phyloP scores from a whole-genome alignment of 495 filamentous ascomycete species.

The Penicillium canariense region DNA sequence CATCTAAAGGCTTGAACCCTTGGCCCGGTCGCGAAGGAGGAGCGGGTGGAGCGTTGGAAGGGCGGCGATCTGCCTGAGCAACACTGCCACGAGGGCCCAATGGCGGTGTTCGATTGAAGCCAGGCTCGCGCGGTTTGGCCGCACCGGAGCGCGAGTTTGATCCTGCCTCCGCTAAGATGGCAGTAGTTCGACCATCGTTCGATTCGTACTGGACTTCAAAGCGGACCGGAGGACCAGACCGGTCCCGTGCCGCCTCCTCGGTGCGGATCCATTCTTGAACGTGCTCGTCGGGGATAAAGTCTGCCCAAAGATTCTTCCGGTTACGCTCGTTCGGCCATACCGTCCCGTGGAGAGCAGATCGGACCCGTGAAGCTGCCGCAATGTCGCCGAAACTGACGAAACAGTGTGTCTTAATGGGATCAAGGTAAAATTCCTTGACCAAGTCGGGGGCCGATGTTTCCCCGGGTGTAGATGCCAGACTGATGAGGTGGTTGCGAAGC shows the following conservation, averaged over 20 bases:
- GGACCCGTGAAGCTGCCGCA: constrained; percentile 73
- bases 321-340: constrained; percentile 87
- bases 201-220: constrained; percentile 73
- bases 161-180: constrained; percentile 53
- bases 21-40: constrained; percentile 35
- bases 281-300: constrained; percentile 80
- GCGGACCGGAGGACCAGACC: constrained; percentile 49
- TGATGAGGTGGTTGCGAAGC: constrained; percentile 64
- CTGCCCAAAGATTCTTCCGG: constrained; percentile 81
- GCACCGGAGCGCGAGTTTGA: constrained; percentile 23
- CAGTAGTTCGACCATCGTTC: constrained; percentile 55
- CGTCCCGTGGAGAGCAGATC: constrained; percentile 69
- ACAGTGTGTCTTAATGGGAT: constrained; percentile 83
- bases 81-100: constrained; percentile 35
- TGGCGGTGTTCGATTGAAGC: constrained; percentile 36
- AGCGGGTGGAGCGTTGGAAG: constrained; percentile 18
- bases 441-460: constrained; percentile 46
- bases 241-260: constrained; percentile 55
- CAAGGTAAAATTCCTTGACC: constrained; percentile 71
- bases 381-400: constrained; percentile 68
- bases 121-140: constrained; percentile 24
- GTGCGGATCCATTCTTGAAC: constrained; percentile 70
- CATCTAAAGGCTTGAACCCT: constrained; percentile 59
- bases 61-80: constrained; percentile 21
- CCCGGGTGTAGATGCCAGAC: constrained; percentile 61